Evolutionary conservation across 257 asterid genomes (phyloP).

Genomic region (Nicotiana tabacum): DNA sequence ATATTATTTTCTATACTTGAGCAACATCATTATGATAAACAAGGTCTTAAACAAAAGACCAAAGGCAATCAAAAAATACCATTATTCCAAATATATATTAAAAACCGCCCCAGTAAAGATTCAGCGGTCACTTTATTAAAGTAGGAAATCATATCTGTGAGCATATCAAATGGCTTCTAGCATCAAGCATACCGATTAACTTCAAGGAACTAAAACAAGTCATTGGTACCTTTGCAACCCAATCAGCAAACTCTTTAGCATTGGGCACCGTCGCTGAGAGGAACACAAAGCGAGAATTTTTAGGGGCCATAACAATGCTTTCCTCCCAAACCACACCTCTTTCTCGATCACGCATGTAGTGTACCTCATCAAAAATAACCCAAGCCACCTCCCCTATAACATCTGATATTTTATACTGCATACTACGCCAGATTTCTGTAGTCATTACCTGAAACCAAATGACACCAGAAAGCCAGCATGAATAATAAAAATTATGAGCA

Average conservation of each 20-base stretch:
- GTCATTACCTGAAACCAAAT: conserved; percentile 79
- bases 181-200: background rate
- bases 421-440: conserved; percentile 96
- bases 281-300: conserved; percentile 79
- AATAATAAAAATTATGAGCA: background rate
- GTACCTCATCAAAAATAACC: conserved; percentile 95
- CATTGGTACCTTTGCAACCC: conserved; percentile 83
- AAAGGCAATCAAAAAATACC: background rate
- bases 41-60: background rate
- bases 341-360: conserved; percentile 96
- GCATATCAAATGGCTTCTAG: background rate
- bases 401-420: conserved; percentile 98
- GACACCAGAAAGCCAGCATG: background rate
- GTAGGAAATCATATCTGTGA: background rate
- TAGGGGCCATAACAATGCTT: conserved; percentile 93
- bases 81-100: background rate
- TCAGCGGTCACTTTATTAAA: background rate
- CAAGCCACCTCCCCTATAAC: conserved; percentile 92
- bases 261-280: conserved; percentile 95
- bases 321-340: conserved; percentile 99
- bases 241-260: conserved; percentile 93
- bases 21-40: background rate
- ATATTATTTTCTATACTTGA: background rate
- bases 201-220: background rate
- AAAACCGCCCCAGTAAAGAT: background rate